Evolutionary conservation across 169 alveolate genomes (phyloP).

Genomic region (Babesia ovata): DNA sequence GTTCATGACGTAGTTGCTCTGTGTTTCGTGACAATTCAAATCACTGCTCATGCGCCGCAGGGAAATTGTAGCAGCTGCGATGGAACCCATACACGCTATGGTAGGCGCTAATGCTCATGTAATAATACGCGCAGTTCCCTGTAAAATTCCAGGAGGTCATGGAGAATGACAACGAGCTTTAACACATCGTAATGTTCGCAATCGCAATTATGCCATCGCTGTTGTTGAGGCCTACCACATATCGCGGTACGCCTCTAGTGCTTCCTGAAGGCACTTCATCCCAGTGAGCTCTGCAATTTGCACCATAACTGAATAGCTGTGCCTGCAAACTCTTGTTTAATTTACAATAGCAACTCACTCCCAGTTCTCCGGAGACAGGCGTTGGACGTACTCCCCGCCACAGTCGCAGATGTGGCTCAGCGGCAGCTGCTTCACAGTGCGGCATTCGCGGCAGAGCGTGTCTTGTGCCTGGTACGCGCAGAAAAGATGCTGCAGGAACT

Average conservation of each 20-base stretch:
- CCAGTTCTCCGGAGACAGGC: constrained; percentile 44
- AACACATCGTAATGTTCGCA: constrained; percentile 6
- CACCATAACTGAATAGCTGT: constrained; percentile 31
- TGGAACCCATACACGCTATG: constrained; percentile 78
- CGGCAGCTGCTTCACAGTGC: constrained; percentile 37
- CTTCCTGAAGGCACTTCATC: constrained; percentile 58
- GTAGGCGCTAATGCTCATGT: constrained; percentile 25
- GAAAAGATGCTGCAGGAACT: constrained; percentile 54
- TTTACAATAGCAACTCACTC: constrained; percentile 4
- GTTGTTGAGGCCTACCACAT: constrained; percentile 18
- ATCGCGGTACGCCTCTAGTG: constrained; percentile 15
- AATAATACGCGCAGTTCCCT: constrained; percentile 54
- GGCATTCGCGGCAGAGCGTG: constrained; percentile 40
- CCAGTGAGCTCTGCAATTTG: constrained; percentile 48
- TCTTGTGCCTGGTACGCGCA: constrained; percentile 65
- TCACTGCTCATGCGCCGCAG: constrained; percentile 28
- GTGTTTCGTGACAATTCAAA: not conserved
- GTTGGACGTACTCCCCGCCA: constrained; percentile 40
- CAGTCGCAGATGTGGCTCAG: constrained; percentile 44
- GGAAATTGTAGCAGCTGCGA: constrained; percentile 75
- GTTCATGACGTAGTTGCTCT: no score
- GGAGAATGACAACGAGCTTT: constrained; percentile 4
- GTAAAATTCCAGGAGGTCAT: constrained; percentile 48
- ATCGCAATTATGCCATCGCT: not conserved
- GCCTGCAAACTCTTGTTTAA: not conserved